Conservation (phyloP, 345 rosid species). For the Turritis glabra region DNA sequence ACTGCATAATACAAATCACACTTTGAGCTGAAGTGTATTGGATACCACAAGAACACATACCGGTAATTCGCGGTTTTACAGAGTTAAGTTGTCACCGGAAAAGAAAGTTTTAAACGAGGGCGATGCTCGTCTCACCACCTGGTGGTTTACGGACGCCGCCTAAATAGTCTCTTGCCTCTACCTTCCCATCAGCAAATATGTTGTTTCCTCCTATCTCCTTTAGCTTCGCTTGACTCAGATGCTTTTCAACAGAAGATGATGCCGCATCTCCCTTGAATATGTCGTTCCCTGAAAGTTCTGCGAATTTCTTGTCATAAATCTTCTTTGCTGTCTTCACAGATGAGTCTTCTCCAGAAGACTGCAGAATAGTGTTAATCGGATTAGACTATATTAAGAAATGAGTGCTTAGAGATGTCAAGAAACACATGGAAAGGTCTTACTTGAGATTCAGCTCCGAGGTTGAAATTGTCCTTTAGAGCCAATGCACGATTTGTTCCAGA, state of each 20-base stretch:
- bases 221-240: conserved; percentile 68
- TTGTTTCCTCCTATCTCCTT: conserved; percentile 82
- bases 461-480: conserved; percentile 70
- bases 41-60: conserved; percentile 42
- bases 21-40: conserved; percentile 23
- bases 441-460: conserved; percentile 57
- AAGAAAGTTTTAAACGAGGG: conserved; percentile 59
- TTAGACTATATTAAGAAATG: not conserved
- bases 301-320: conserved; percentile 67
- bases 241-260: conserved; percentile 59
- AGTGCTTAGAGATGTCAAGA: not conserved
- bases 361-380: not conserved
- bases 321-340: conserved; percentile 82
- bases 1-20: conserved; percentile 45
- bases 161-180: conserved; percentile 77
- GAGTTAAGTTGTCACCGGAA: conserved; percentile 39
- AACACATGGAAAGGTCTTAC: conserved; percentile 11
- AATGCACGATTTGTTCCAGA: conserved; percentile 62
- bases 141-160: conserved; percentile 99
- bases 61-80: conserved; percentile 18
- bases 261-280: conserved; percentile 76
- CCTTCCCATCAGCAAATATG: conserved; percentile 92
- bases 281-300: conserved; percentile 83
- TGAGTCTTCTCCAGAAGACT: conserved; percentile 60
- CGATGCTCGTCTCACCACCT: conserved; percentile 94